These are phyloP conservation scores for Eimeria necatrix DNA, from an alignment of 169 alveolate species.

Conservation along the genomic window DNA sequence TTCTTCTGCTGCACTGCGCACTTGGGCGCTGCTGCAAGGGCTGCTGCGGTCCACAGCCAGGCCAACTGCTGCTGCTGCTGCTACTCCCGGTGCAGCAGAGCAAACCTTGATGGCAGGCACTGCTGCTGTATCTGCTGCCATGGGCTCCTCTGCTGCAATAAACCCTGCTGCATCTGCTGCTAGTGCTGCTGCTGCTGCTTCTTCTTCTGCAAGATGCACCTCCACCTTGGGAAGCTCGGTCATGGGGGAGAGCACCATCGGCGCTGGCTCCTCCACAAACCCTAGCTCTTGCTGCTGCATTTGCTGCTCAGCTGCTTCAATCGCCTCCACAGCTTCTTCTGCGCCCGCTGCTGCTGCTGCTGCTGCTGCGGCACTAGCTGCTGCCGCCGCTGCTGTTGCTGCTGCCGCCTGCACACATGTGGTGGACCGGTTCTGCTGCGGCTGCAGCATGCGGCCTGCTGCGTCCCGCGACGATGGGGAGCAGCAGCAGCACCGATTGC, in stretches of 20 bases:
- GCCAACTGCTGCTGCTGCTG: conserved; percentile 19
- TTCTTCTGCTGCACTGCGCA: conserved; percentile 39
- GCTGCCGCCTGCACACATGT: conserved; percentile 1
- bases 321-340: neutral
- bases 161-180: conserved; percentile 7
- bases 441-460: conserved; percentile 7
- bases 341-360: conserved; percentile 4
- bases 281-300: neutral
- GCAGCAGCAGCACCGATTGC: conserved; percentile 49
- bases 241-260: no score
- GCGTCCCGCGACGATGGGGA: conserved; percentile 23
- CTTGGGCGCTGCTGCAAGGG: neutral
- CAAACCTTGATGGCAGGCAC: neutral
- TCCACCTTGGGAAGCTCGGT: neutral
- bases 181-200: neutral
- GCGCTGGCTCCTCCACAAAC: neutral
- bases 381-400: conserved; percentile 22
- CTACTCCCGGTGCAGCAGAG: neutral
- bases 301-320: neutral
- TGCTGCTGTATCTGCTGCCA: conserved; percentile 57
- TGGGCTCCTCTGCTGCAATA: conserved; percentile 11
- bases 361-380: neutral
- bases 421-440: conserved; percentile 10
- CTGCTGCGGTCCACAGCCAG: neutral
- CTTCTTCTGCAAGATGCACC: neutral